A percentile compares a stretch with the other conserved stretches of the same genome.
Conservation (phyloP, 2,329 filamentous ascomycete genomes). For the Elsinoe necatrix region DNA sequence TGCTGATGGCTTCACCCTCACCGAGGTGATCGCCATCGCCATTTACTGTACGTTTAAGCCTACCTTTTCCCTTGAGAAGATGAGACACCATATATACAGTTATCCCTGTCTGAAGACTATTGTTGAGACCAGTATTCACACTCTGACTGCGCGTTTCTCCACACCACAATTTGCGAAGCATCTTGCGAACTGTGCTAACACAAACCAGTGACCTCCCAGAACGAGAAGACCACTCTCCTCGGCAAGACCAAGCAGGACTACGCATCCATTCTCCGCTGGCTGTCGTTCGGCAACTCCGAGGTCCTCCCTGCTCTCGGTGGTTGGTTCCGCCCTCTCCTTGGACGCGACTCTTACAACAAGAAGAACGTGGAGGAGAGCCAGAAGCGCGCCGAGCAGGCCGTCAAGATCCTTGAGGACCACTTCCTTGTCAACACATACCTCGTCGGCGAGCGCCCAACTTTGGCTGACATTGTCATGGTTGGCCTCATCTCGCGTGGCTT, state of each 20-base stretch:
- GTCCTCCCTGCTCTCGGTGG: slow-evolving; percentile 61
- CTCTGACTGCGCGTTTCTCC: slow-evolving; percentile 50
- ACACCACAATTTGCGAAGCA: slow-evolving; percentile 23
- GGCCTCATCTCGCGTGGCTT: slow-evolving; percentile 78
- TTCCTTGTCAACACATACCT: slow-evolving; percentile 91
- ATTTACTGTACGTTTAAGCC: slow-evolving; percentile 67
- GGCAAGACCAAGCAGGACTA: slow-evolving; percentile 99
- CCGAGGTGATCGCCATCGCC: slow-evolving; percentile 87
- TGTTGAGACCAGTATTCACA: slow-evolving; percentile 82
- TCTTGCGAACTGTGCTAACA: slow-evolving; percentile 4
- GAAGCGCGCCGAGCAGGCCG: slow-evolving; percentile 58
- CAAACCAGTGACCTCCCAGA: slow-evolving; percentile 83
- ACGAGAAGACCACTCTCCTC: slow-evolving; percentile 98
- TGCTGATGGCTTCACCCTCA: slow-evolving; percentile 80
- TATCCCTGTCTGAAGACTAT: slow-evolving; percentile 96
- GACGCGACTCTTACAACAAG: slow-evolving; percentile 89
- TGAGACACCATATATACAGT: slow-evolving; percentile 65
- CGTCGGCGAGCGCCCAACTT: slow-evolving; percentile 92
- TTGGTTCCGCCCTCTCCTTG: slow-evolving; percentile 83
- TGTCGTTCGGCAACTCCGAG: slow-evolving; percentile 93
- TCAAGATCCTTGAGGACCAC: slow-evolving; percentile 74
- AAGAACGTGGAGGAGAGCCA: slow-evolving; percentile 77
- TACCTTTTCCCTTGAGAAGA: slow-evolving; percentile 48
- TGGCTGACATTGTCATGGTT: slow-evolving; percentile 83
- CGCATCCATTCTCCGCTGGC: slow-evolving; percentile 95